These are phyloP conservation scores for Pneumocystis canis DNA, from an alignment of 1,139 yeast genomes.

Conservation along the genomic window DNA sequence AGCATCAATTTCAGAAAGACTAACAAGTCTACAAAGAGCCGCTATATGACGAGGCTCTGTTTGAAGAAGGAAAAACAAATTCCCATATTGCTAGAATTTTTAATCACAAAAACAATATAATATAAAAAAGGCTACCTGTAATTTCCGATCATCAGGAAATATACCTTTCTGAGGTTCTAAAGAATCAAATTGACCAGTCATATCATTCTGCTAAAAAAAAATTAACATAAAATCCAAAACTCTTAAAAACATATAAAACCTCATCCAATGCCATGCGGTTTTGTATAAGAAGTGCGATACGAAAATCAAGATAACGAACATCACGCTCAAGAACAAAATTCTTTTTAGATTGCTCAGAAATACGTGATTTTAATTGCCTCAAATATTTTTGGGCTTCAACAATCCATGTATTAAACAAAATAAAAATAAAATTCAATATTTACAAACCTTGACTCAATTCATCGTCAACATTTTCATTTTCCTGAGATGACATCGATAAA, in stretches of 20 bases:
- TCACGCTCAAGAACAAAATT: constrained; percentile 30
- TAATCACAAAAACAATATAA: not conserved
- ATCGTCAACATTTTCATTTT: constrained; percentile 28
- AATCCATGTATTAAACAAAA: not conserved
- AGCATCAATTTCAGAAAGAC: constrained; percentile 29
- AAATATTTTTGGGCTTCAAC: constrained; percentile 24
- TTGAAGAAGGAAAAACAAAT: constrained; percentile 28
- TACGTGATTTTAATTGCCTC: constrained; percentile 25
- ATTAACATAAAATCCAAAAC: not conserved
- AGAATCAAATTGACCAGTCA: constrained; percentile 24
- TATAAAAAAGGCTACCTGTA: constrained; percentile 7
- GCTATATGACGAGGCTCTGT: constrained; percentile 30
- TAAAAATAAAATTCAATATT: not conserved
- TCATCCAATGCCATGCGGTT: constrained; percentile 30
- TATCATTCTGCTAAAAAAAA: constrained; percentile 22
- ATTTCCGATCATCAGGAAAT: constrained; percentile 16
- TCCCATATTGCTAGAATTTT: constrained; percentile 23
- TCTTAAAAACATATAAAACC: constrained; percentile 6
- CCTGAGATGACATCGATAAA: constrained; percentile 24
- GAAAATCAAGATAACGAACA: constrained; percentile 28
- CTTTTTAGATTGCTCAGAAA: constrained; percentile 27
- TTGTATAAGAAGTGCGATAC: constrained; percentile 30
- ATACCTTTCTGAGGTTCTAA: constrained; percentile 14
- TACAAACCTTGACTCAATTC: constrained; percentile 21
- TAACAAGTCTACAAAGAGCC: constrained; percentile 25